Conservation (phyloP, 129 eudicot genomes). For the Artemisia tridentata region DNA sequence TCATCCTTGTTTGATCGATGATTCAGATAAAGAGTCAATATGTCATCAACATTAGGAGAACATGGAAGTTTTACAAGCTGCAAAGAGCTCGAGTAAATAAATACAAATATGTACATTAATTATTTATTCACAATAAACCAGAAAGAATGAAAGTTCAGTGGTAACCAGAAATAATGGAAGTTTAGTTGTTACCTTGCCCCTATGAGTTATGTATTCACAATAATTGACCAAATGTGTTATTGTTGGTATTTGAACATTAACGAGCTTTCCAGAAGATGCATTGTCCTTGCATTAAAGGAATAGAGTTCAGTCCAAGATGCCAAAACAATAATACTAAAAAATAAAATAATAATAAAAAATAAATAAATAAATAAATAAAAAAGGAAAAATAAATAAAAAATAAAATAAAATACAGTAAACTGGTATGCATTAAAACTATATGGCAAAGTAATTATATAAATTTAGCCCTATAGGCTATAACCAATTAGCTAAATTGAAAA, state of each 20-base stretch:
- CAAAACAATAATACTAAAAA: background rate
- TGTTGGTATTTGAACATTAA: slow-evolving; percentile 58
- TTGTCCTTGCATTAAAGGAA: slow-evolving; percentile 26
- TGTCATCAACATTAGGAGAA: slow-evolving; percentile 57
- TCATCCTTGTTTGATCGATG: slow-evolving; percentile 44
- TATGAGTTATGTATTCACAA: slow-evolving; percentile 55
- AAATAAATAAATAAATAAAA: background rate
- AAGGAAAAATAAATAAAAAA: no score
- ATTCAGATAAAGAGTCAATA: slow-evolving; percentile 46
- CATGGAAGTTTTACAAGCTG: slow-evolving; percentile 88
- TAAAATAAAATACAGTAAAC: no score
- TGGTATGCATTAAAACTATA: no score
- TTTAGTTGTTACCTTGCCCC: slow-evolving; percentile 56
- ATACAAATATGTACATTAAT: slow-evolving; percentile 4
- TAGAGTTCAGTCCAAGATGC: slow-evolving; percentile 12
- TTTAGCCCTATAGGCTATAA: background rate
- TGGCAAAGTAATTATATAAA: background rate
- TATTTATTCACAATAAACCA: background rate
- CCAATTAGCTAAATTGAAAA: background rate
- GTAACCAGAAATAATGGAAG: background rate
- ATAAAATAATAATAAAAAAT: background rate
- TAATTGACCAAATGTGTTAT: slow-evolving; percentile 70
- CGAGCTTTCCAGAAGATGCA: slow-evolving; percentile 37
- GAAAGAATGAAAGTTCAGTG: background rate
- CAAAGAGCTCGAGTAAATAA: slow-evolving; percentile 12